Evolutionary conservation across 257 asterid species (phyloP).

Genomic region (Rhazya stricta): DNA sequence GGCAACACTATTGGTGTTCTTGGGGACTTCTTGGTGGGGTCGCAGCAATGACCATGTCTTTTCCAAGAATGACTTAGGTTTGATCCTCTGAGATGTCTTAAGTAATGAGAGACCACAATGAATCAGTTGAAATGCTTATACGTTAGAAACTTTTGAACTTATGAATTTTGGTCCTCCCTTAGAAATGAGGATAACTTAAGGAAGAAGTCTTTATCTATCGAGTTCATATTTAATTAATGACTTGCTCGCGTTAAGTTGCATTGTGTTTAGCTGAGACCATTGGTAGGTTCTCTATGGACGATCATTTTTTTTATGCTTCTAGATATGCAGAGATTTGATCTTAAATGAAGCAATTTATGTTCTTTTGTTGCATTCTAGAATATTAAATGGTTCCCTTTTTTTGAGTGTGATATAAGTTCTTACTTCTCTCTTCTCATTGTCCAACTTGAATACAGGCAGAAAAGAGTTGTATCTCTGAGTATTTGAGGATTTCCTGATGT

Average conservation of each 20-base stretch:
- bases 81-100: slow-evolving; percentile 51
- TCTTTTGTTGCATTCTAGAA: not conserved
- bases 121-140: slow-evolving; percentile 11
- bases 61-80: slow-evolving; percentile 86
- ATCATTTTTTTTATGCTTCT: not conserved
- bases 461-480: not conserved
- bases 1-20: slow-evolving; percentile 63
- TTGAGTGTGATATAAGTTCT: not conserved
- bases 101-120: slow-evolving; percentile 32
- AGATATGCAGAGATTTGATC: not conserved
- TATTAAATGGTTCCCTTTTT: not conserved
- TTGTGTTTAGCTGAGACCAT: not conserved
- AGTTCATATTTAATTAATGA: not conserved
- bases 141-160: not conserved
- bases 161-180: not conserved
- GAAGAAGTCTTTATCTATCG: not conserved
- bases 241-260: not conserved
- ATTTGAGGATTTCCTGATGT: not conserved
- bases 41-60: slow-evolving; percentile 52
- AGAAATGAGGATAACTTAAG: not conserved
- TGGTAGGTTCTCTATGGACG: not conserved
- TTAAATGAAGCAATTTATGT: not conserved
- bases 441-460: not conserved
- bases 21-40: slow-evolving; percentile 61
- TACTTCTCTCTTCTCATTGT: not conserved